phyloP scores from a whole-genome alignment of 176 grass and related monocot species.

The Avena atlantica region DNA sequence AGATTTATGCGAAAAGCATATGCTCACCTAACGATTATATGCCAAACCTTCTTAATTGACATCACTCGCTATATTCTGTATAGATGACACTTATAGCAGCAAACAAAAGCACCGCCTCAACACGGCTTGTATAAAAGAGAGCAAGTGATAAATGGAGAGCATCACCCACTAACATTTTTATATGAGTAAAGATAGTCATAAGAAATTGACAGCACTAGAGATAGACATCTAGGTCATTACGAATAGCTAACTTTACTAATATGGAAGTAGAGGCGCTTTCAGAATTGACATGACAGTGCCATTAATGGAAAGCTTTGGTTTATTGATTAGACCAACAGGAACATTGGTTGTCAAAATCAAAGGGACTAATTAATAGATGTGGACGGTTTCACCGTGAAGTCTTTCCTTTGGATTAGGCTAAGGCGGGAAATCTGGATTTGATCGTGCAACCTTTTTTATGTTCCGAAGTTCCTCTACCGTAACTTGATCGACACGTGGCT shows the following conservation, averaged over 20 bases:
- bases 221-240: background rate
- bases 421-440: background rate
- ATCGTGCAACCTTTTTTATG: background rate
- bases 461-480: background rate
- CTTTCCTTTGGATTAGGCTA: background rate
- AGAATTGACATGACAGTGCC: no score
- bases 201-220: background rate
- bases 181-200: background rate
- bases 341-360: no score
- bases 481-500: background rate
- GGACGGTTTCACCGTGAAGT: background rate
- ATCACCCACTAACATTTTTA: background rate
- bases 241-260: background rate
- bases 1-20: background rate
- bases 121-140: background rate
- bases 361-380: background rate
- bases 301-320: no score
- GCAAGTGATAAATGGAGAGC: background rate
- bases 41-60: background rate
- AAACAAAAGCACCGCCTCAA: background rate
- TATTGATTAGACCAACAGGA: no score
- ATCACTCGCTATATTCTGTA: background rate
- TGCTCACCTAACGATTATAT: background rate
- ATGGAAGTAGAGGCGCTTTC: background rate
- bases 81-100: background rate